Base-by-base conservation (phyloP, 2,329 filamentous ascomycete species). In the Dendrostoma leiphaemia region DNA sequence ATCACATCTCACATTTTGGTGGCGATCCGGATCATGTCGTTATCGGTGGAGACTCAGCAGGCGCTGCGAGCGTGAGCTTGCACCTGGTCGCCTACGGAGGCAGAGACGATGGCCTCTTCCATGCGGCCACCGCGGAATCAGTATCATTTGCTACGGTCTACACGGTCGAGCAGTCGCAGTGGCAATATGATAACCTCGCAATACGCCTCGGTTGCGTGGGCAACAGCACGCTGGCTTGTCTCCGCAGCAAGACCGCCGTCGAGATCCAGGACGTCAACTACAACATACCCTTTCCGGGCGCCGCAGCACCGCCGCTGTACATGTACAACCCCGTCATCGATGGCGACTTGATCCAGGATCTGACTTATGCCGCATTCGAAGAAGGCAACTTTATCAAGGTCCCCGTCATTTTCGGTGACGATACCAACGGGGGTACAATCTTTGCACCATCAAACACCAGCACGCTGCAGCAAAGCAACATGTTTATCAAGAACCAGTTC, bases 1-100 rank as follows among this genome's bases (percentile, higher is more conserved):
- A 80, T 28, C 72, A 90, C 66, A 88, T 91, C 38, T 56, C 65
- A 3, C 66, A 81, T 66, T 91, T 92, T 60, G 88, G 88, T 4
- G 88, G 88, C 23, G 74, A 91, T 60, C 84, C 86, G 1, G 63
- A 74, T 0, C 86, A 88, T 60, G 85, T 91, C 9, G 82, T 86
- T 0, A 71, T 91, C 0, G 85, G 83, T 15, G 89, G 89, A 9
- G 82, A 79, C 58, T 88, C 84, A 50, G 87, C 88, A 2, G 88
- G 88, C 3, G 88, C 78, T 3, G 82, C 77, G 1, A 84, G 84
- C 4, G 76, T 90, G n/a, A 79, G 75, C 26, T 73, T 88, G 32
- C 84, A 89, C 23, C 74, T 90, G 38, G 81, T 74, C 1, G 79
- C 80, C 0, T 79, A 80, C 51, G 76, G 74, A 2, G 81, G 79